These are phyloP conservation scores for Pseudogymnoascus sp. DNA, from an alignment of 2,329 filamentous ascomycete genomes.

Conservation along the genomic window DNA sequence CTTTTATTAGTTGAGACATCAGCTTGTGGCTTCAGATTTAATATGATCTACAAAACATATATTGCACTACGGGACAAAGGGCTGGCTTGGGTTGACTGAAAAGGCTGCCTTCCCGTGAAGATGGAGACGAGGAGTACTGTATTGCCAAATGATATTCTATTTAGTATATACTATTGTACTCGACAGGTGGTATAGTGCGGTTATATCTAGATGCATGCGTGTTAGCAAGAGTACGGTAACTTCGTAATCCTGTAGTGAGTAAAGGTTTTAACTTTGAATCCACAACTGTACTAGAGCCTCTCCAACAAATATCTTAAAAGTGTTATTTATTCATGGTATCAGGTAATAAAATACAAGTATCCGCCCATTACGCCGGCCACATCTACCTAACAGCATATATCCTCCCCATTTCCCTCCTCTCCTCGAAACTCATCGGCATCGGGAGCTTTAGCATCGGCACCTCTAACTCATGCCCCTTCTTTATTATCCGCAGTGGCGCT, in stretches of 20 bases:
- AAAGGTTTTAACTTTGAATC: background rate
- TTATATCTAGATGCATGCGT: no score
- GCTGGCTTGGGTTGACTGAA: background rate
- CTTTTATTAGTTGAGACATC: background rate
- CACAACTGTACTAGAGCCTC: background rate
- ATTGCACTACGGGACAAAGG: background rate
- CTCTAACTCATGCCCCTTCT: background rate
- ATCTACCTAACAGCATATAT: background rate
- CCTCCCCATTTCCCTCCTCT: background rate
- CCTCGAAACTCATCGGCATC: constrained; percentile 1
- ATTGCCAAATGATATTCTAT: background rate
- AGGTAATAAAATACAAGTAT: background rate
- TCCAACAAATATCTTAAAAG: background rate
- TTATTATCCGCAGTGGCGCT: background rate
- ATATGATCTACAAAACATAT: background rate
- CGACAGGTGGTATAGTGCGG: no score
- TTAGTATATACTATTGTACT: background rate
- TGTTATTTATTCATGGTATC: background rate
- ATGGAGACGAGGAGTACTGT: background rate
- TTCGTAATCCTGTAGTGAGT: no score
- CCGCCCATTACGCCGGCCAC: background rate
- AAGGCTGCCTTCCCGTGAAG: background rate
- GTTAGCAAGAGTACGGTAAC: no score
- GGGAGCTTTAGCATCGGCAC: background rate
- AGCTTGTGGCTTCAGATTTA: background rate